A percentile compares a stretch with the other conserved stretches of the same genome.
Conservation (phyloP, 805 yeast genomes). For the Wickerhamiella lipophila region DNA sequence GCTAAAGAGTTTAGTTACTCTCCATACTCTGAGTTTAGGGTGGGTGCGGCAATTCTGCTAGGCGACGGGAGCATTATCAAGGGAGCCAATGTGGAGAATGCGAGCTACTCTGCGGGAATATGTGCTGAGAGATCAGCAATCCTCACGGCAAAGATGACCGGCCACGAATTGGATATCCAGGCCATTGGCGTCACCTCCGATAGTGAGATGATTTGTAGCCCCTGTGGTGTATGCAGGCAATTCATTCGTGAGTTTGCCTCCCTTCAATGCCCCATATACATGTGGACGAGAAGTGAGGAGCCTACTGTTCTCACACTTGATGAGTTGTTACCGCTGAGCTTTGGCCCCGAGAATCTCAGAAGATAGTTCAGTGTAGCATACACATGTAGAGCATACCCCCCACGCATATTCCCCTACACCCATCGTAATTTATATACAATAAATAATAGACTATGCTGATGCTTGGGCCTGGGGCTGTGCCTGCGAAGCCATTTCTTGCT, state of each 20-base stretch:
- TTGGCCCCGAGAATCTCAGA: constrained; percentile 63
- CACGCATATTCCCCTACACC: no score
- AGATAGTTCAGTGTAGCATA: no score
- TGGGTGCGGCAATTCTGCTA: constrained; percentile 65
- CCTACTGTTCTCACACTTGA: constrained; percentile 37
- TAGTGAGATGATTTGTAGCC: constrained; percentile 46
- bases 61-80: constrained; percentile 35
- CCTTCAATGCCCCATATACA: constrained; percentile 43
- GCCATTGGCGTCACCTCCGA: constrained; percentile 63
- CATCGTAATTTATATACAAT: no score
- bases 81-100: constrained; percentile 92
- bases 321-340: constrained; percentile 67
- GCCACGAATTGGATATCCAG: constrained; percentile 30
- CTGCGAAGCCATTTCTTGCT: constrained; percentile 7
- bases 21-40: constrained; percentile 69
- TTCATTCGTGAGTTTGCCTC: constrained; percentile 67
- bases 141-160: constrained; percentile 39
- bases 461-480: not conserved
- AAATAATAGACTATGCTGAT: not conserved
- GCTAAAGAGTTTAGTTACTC: constrained; percentile 38
- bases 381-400: no score
- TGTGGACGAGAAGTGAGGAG: constrained; percentile 41
- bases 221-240: constrained; percentile 94
- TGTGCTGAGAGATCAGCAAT: constrained; percentile 70
- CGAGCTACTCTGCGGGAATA: constrained; percentile 67